A percentile compares a stretch with the other conserved stretches of the same genome.
phyloP scores from a whole-genome alignment of 1,284 basidiomycete genomes.

The Crucibulum parvulum region DNA sequence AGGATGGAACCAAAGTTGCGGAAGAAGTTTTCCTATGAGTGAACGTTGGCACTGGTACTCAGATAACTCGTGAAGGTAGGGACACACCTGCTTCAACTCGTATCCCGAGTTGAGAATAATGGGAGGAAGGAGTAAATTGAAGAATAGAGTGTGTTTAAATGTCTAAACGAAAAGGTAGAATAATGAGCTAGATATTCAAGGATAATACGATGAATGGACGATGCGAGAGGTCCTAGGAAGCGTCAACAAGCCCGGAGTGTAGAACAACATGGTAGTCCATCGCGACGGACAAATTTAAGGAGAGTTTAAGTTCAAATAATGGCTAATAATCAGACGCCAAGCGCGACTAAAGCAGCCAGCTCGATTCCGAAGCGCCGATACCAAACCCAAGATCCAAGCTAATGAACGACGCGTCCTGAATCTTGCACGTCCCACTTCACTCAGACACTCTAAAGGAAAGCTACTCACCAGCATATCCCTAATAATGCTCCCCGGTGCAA shows the following conservation, averaged over 20 bases:
- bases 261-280: too few species aligned
- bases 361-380: too few species aligned
- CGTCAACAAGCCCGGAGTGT: too few species aligned
- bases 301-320: neutral
- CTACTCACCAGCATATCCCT: constrained; percentile 93
- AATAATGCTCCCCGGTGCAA: constrained; percentile 93
- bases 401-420: neutral
- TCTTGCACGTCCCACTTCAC: neutral
- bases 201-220: too few species aligned
- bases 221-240: too few species aligned
- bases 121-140: constrained; percentile 96
- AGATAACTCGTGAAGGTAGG: neutral
- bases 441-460: neutral
- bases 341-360: too few species aligned
- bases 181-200: too few species aligned
- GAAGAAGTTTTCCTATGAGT: constrained; percentile 91
- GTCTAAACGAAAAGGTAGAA: constrained; percentile 55
- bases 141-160: constrained; percentile 98
- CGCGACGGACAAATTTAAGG: too few species aligned
- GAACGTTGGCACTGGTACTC: neutral
- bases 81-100: constrained; percentile 89
- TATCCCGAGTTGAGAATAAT: constrained; percentile 99
- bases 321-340: neutral
- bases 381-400: neutral
- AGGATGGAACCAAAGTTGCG: constrained; percentile 97